Evolutionary conservation across 2,329 filamentous ascomycete species (phyloP), one percentile per base, ranked within the genome.

Genomic region (Phyllosticta ampelicida): DNA sequence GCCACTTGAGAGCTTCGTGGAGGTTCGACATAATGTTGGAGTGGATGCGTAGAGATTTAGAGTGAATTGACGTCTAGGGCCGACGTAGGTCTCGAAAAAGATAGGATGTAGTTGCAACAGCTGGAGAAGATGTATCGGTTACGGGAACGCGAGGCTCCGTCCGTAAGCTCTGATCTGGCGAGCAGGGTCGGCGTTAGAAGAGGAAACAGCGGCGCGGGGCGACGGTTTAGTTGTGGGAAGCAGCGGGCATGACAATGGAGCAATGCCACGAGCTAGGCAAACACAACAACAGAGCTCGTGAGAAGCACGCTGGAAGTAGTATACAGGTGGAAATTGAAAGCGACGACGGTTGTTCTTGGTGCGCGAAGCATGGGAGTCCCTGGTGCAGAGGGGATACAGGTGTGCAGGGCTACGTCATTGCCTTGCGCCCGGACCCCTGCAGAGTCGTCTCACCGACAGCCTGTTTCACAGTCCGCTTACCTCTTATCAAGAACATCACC

Each of bases 1-100:
- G 72, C 48, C 65, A 66, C 58, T 71, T 69, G 54, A 79, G 72
- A 10, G 77, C 76, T 48, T 74, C 69, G 64, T 78, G 75, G 16
- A 79, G 72, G 48, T 13, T 50, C 48, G 56, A 29, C 55, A 60
- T 59, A 52, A 18, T 54, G 21, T 21, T 28, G 53, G 44, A 30
- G 52, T 26, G 28, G 16, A 23, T n/a, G 9, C 16, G 28, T 26
- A 18, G 2, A 19, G 21, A 20, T 28, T 48, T 23, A 30, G 51
- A 50, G 55, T 44, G 51, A 53, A 19, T 51, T 36, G 20, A 51
- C 29, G 23, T 48, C 28, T 6, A 36, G 23, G n/a, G 48, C 23
- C 48, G 48, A 26, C 23, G 51, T 54, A 51, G 52, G 52, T 28
- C 26, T 13, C 26, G 28, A 44, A 16, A 19, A 21, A 5, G 5